Evolutionary conservation across 805 yeast species (phyloP).

Genomic region (Saturnispora sekii): DNA sequence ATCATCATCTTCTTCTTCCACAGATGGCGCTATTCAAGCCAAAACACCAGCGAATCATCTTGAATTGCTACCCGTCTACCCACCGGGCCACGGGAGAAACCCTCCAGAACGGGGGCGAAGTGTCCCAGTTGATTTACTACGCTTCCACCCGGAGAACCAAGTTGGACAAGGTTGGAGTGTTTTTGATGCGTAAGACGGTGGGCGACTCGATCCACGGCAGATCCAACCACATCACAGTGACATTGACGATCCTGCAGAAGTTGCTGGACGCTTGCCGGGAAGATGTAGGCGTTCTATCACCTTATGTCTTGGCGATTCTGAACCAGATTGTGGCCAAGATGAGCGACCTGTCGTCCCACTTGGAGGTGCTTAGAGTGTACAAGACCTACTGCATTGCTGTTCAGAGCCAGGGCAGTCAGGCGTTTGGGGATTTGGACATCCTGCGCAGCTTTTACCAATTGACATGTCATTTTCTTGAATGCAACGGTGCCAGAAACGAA

Average conservation of each 20-base stretch:
- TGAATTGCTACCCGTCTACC: conserved; percentile 90
- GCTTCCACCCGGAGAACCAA: conserved; percentile 86
- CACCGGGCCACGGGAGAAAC: conserved; percentile 52
- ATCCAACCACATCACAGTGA: conserved; percentile 76
- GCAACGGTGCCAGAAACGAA: conserved; percentile 16
- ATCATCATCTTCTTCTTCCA: neutral
- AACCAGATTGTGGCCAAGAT: conserved; percentile 35
- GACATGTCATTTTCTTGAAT: conserved; percentile 16
- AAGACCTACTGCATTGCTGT: conserved; percentile 21
- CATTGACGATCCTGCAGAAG: conserved; percentile 58
- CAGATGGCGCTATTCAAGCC: conserved; percentile 30
- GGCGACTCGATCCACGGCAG: conserved; percentile 52
- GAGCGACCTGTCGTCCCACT: conserved; percentile 54
- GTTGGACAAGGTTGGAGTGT: conserved; percentile 74
- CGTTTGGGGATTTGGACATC: conserved; percentile 35
- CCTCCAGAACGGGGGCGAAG: conserved; percentile 85
- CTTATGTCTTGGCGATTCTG: conserved; percentile 54
- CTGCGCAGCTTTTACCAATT: conserved; percentile 31
- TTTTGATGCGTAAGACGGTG: conserved; percentile 50
- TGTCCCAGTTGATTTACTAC: conserved; percentile 79
- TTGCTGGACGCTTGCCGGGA: conserved; percentile 70
- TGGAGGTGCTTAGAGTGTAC: conserved; percentile 30
- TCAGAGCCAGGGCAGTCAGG: conserved; percentile 20
- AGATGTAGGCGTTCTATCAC: conserved; percentile 76
- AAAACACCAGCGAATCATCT: conserved; percentile 82